These are phyloP conservation scores for Vitis hybrid DNA, from an alignment of 177 flowering plant species.

Conservation along the genomic window DNA sequence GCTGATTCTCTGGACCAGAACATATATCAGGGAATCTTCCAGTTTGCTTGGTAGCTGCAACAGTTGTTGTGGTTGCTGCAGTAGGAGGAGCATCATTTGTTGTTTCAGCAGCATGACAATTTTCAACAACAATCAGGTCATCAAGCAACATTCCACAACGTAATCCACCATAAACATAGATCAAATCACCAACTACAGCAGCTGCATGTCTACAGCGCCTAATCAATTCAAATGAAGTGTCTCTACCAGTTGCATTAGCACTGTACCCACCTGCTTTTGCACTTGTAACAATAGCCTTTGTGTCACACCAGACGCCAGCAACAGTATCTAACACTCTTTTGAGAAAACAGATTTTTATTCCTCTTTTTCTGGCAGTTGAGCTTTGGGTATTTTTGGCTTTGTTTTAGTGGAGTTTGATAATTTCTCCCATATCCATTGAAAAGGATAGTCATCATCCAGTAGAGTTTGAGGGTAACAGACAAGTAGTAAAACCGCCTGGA, in stretches of 20 bases:
- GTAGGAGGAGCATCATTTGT: slow-evolving; percentile 95
- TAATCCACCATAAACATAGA: slow-evolving; percentile 94
- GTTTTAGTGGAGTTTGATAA: too few species aligned
- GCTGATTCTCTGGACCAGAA: slow-evolving; percentile 26
- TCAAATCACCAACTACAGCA: slow-evolving; percentile 94
- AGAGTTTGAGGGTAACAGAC: too few species aligned
- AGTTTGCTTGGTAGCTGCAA: slow-evolving; percentile 61
- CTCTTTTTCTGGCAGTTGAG: too few species aligned
- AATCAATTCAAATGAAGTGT: slow-evolving; percentile 93
- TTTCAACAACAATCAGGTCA: slow-evolving; percentile 97
- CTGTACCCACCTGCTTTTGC: slow-evolving; percentile 97
- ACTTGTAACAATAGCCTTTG: slow-evolving; percentile 92
- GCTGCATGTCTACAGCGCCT: slow-evolving; percentile 99
- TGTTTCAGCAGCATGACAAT: slow-evolving; percentile 95
- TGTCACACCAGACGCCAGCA: slow-evolving; percentile 99
- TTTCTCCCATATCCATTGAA: too few species aligned
- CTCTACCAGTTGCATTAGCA: slow-evolving; percentile 99
- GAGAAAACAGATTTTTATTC: too few species aligned
- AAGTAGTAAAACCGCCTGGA: too few species aligned
- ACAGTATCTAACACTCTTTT: slow-evolving; percentile 91
- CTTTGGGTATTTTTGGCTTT: too few species aligned
- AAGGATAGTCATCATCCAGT: too few species aligned
- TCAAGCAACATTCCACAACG: slow-evolving; percentile 99
- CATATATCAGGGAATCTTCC: slow-evolving; percentile 62
- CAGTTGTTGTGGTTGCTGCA: slow-evolving; percentile 73